Conservation (phyloP, 2,329 filamentous ascomycete genomes). For the Phyllosticta citrichinensis region DNA sequence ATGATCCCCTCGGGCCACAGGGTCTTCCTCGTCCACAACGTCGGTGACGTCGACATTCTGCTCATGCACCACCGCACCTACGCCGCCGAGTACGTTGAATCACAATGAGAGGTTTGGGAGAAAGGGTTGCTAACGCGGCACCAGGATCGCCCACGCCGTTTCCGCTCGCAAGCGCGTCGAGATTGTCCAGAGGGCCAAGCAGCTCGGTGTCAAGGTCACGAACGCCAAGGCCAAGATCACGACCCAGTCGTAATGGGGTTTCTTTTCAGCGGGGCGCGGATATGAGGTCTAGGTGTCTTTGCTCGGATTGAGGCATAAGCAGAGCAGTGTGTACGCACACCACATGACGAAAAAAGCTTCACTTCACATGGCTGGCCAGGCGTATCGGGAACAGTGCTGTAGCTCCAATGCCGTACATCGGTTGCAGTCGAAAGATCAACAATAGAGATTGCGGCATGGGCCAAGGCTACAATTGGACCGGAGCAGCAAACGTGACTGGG, state of each 20-base stretch:
- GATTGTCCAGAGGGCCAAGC: slow-evolving; percentile 94
- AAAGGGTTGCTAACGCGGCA: slow-evolving; percentile 11
- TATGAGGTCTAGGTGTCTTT: slow-evolving; percentile 12
- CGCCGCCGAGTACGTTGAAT: slow-evolving; percentile 79
- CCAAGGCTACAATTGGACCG: background rate
- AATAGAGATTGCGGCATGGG: background rate
- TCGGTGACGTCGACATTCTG: slow-evolving; percentile 89
- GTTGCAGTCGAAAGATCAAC: background rate
- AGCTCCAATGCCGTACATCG: background rate
- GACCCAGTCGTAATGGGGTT: slow-evolving; percentile 59
- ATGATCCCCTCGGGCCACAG: slow-evolving; percentile 99
- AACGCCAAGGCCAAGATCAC: slow-evolving; percentile 99
- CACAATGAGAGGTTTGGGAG: background rate
- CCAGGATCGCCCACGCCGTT: slow-evolving; percentile 92
- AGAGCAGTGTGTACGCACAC: slow-evolving; percentile 10
- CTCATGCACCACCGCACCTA: slow-evolving; percentile 99
- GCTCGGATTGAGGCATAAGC: slow-evolving; percentile 10
- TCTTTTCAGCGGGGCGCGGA: slow-evolving; percentile 12
- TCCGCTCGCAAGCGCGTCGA: slow-evolving; percentile 98
- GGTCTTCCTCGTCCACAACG: slow-evolving; percentile 98
- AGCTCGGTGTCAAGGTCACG: slow-evolving; percentile 98
- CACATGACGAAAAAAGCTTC: slow-evolving; percentile 11
- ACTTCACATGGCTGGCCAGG: slow-evolving; percentile 8
- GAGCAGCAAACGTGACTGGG: background rate
- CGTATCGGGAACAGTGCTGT: slow-evolving; percentile 2